A percentile compares a stretch with the other conserved stretches of the same genome.
phyloP scores from a whole-genome alignment of 139 green algal species.

The Yamagishiella unicocca region DNA sequence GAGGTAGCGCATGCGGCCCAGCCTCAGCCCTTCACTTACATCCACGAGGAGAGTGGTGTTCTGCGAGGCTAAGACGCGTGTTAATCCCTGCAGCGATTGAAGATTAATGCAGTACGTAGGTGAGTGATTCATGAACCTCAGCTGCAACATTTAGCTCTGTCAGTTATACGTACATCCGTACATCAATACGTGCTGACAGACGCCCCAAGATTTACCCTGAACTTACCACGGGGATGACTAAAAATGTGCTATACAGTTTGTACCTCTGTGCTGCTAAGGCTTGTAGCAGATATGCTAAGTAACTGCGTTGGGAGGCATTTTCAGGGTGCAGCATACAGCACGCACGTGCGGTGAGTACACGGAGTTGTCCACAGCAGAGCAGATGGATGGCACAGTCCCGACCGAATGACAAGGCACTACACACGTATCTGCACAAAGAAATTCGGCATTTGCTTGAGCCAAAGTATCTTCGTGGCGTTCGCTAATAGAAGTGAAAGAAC shows the following conservation, averaged over 20 bases:
- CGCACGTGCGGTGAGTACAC: background rate
- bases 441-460: too few relatives aligned
- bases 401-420: background rate
- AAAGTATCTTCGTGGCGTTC: too few relatives aligned
- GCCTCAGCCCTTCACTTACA: background rate
- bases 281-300: conserved; percentile 12
- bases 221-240: conserved; percentile 8
- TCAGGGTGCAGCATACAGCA: background rate
- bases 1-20: background rate
- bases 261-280: background rate
- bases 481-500: too few relatives aligned
- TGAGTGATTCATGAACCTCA: too few relatives aligned
- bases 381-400: background rate
- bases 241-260: conserved; percentile 16
- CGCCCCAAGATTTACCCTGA: too few relatives aligned
- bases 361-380: background rate
- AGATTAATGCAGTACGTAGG: too few relatives aligned
- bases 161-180: too few relatives aligned
- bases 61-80: conserved; percentile 15
- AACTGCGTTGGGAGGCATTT: background rate
- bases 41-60: conserved; percentile 15
- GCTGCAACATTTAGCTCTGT: too few relatives aligned
- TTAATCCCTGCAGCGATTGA: background rate
- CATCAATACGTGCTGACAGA: too few relatives aligned
- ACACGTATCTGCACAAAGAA: too few relatives aligned